Evolutionary conservation across 1,284 basidiomycete genomes (phyloP).

Genomic region (Trametes sp.): DNA sequence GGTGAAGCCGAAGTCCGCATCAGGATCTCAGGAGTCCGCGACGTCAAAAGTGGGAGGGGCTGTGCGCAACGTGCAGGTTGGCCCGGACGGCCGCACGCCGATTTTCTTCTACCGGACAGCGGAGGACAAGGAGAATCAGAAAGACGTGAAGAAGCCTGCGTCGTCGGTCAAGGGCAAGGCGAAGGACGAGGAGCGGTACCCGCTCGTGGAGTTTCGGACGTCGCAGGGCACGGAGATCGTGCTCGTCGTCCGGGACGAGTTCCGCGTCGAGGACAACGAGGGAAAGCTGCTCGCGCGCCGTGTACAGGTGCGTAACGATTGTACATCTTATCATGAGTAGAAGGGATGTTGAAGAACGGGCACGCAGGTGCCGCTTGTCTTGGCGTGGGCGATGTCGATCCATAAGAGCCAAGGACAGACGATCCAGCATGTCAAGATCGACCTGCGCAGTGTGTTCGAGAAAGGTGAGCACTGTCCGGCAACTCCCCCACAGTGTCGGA

Average conservation of each 20-base stretch:
- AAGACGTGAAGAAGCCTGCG: constrained; percentile 30
- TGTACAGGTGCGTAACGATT: constrained; percentile 50
- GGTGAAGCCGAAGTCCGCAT: constrained; percentile 30
- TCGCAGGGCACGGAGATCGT: constrained; percentile 72
- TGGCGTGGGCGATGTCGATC: constrained; percentile 95
- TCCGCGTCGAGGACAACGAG: constrained; percentile 55
- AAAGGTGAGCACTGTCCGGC: constrained; percentile 59
- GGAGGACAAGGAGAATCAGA: constrained; percentile 42
- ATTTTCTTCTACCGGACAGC: constrained; percentile 21
- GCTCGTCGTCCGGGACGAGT: constrained; percentile 48
- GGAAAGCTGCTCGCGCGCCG: constrained; percentile 47
- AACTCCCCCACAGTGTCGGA: constrained; percentile 19
- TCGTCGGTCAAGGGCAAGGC: constrained; percentile 36
- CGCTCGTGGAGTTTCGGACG: constrained; percentile 82
- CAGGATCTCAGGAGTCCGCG: constrained; percentile 27
- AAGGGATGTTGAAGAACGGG: background rate
- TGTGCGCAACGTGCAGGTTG: constrained; percentile 42
- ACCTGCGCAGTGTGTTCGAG: constrained; percentile 85
- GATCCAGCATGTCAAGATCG: constrained; percentile 85
- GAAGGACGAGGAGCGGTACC: constrained; percentile 56
- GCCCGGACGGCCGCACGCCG: constrained; percentile 46
- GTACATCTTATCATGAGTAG: constrained; percentile 16
- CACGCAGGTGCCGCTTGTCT: constrained; percentile 75
- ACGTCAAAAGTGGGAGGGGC: constrained; percentile 38
- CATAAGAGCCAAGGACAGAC: constrained; percentile 96